Evolutionary conservation across 495 filamentous ascomycete genomes (phyloP).

Genomic region (Margaritispora aquatica): DNA sequence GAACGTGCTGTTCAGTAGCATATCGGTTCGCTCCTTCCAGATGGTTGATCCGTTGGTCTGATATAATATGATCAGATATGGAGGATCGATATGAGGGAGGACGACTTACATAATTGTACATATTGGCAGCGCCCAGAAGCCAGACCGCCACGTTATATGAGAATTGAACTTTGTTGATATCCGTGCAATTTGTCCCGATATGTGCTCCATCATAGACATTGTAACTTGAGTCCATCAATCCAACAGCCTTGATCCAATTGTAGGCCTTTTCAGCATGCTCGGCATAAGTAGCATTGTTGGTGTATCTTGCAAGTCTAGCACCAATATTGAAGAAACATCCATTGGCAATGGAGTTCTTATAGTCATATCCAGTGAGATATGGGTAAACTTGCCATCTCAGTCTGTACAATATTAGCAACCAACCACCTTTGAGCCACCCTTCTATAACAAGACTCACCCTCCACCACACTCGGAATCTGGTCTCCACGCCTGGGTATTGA

Average conservation of each 20-base stretch:
- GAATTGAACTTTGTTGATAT: constrained; percentile 60
- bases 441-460: constrained; percentile 55
- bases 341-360: constrained; percentile 87
- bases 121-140: constrained; percentile 66
- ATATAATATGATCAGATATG: neutral
- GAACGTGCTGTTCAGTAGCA: constrained; percentile 22
- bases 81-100: neutral
- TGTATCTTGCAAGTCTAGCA: constrained; percentile 71
- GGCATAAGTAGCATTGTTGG: constrained; percentile 69
- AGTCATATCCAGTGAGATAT: constrained; percentile 73
- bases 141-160: constrained; percentile 72
- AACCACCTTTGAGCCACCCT: no score
- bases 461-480: constrained; percentile 67
- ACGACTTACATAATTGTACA: constrained; percentile 62
- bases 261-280: constrained; percentile 67
- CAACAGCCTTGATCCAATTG: constrained; percentile 61
- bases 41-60: constrained; percentile 30
- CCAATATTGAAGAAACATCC: constrained; percentile 84
- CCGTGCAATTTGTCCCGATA: constrained; percentile 54
- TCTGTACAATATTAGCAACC: constrained; percentile 47
- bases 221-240: constrained; percentile 58
- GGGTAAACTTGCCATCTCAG: constrained; percentile 80
- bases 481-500: constrained; percentile 49
- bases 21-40: constrained; percentile 17
- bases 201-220: constrained; percentile 72